A percentile compares a stretch with the other conserved stretches of the same genome.
phyloP scores from a whole-genome alignment of 2,329 filamentous ascomycete species.

The Grosmannia huntii region DNA sequence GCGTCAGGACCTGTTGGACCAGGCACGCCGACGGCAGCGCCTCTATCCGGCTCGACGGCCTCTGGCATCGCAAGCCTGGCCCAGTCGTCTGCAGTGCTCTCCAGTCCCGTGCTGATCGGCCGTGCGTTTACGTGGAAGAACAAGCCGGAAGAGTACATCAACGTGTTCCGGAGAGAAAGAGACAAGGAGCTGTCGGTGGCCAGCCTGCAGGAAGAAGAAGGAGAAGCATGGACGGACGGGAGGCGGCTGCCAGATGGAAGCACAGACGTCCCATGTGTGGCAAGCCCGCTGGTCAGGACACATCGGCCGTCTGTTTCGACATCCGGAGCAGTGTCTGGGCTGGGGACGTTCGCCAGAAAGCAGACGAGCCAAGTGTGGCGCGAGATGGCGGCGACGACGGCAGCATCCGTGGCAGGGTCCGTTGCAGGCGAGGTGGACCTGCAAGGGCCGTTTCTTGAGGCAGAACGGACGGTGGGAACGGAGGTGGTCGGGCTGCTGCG shows the following conservation, averaged over 20 bases:
- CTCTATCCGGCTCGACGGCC: constrained; percentile 14
- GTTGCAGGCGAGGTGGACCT: constrained; percentile 46
- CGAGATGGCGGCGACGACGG: constrained; percentile 27
- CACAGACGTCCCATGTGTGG: background rate
- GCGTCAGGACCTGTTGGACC: constrained; percentile 19
- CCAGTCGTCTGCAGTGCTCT: constrained; percentile 18
- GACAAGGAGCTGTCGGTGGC: constrained; percentile 5
- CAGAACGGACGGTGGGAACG: constrained; percentile 26
- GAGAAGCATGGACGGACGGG: background rate
- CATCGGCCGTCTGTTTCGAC: constrained; percentile 7
- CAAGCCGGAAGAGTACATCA: constrained; percentile 47
- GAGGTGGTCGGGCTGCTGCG: constrained; percentile 40
- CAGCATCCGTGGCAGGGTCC: constrained; percentile 45
- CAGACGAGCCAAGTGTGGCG: constrained; percentile 29
- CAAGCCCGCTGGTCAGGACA: background rate
- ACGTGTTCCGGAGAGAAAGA: constrained; percentile 24
- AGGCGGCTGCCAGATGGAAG: background rate
- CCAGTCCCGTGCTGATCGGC: constrained; percentile 28
- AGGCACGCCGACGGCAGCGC: constrained; percentile 6
- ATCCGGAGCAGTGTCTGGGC: background rate
- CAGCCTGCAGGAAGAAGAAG: constrained; percentile 4
- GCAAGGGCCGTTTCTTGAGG: constrained; percentile 36
- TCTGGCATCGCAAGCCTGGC: constrained; percentile 24
- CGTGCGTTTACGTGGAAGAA: constrained; percentile 51
- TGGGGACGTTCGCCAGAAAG: background rate